These are phyloP conservation scores for Pleurotus djamor DNA, from an alignment of 768 basidiomycete species.

Conservation along the genomic window DNA sequence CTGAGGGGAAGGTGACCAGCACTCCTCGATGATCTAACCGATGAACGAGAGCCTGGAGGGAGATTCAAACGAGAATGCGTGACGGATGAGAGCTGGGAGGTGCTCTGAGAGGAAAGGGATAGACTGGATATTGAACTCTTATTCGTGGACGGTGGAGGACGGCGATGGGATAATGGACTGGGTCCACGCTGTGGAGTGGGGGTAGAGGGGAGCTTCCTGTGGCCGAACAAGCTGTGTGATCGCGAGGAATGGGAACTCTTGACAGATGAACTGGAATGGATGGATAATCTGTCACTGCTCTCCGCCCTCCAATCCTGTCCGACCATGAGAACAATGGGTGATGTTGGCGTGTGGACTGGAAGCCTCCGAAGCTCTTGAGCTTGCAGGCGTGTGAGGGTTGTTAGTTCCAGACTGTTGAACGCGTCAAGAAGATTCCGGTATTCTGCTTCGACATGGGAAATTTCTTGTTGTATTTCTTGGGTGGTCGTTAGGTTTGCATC, in stretches of 20 bases:
- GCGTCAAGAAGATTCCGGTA: slow-evolving; percentile 71
- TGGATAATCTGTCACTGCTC: slow-evolving; percentile 12
- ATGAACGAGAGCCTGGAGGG: slow-evolving; percentile 33
- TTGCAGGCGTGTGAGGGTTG: slow-evolving; percentile 48
- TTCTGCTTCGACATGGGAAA: slow-evolving; percentile 69
- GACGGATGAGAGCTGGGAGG: slow-evolving; percentile 28
- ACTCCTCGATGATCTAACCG: slow-evolving; percentile 51
- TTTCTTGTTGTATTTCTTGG: slow-evolving; percentile 63
- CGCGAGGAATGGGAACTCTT: slow-evolving; percentile 16
- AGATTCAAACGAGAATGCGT: slow-evolving; percentile 22
- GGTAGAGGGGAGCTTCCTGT: background rate
- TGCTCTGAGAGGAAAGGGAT: slow-evolving; percentile 2
- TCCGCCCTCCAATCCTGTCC: slow-evolving; percentile 4
- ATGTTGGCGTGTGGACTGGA: slow-evolving; percentile 11
- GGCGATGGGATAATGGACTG: background rate
- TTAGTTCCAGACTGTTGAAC: slow-evolving; percentile 77
- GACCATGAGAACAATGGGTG: background rate
- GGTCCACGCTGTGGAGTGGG: slow-evolving; percentile 1
- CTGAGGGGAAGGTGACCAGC: slow-evolving; percentile 47
- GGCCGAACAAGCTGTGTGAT: background rate
- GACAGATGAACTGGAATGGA: slow-evolving; percentile 24
- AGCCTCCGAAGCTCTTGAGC: slow-evolving; percentile 32
- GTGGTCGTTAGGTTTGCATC: slow-evolving; percentile 60
- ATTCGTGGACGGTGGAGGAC: background rate
- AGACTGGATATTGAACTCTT: slow-evolving; percentile 4